phyloP scores from a whole-genome alignment of 2,329 filamentous ascomycete genomes.

The Cercospora citrullina region DNA sequence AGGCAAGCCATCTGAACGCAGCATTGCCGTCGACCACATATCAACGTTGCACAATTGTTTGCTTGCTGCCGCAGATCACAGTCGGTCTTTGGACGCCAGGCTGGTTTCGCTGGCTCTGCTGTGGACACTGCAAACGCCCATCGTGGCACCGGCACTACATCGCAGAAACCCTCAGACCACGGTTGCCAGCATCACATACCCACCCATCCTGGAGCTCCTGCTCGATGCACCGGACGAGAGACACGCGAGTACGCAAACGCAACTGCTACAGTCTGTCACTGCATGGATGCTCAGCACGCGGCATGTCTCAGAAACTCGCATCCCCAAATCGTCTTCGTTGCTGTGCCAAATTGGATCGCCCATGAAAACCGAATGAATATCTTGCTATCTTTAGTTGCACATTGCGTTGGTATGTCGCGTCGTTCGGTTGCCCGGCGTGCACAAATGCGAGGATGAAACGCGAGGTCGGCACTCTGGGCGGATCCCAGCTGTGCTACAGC shows the following conservation, averaged over 20 bases:
- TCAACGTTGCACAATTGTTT: conserved; percentile 29
- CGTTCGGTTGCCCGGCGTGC: conserved; percentile 23
- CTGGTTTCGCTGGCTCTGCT: conserved; percentile 16
- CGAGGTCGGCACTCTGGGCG: conserved; percentile 21
- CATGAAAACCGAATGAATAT: conserved; percentile 6
- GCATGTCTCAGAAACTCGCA: conserved; percentile 1
- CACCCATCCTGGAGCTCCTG: conserved; percentile 11
- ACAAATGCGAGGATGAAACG: conserved; percentile 27
- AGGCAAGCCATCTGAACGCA: conserved; percentile 22
- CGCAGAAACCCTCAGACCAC: neutral
- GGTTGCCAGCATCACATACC: conserved; percentile 6
- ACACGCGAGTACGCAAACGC: neutral
- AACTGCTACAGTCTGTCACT: conserved; percentile 2
- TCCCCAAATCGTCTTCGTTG: neutral
- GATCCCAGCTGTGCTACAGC: conserved; percentile 26
- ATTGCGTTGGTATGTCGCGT: conserved; percentile 12
- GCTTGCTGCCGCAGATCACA: conserved; percentile 24
- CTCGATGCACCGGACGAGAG: neutral
- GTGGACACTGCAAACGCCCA: conserved; percentile 25
- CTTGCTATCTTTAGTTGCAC: conserved; percentile 15
- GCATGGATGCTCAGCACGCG: neutral
- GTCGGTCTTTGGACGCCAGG: conserved; percentile 16
- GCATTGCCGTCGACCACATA: conserved; percentile 20
- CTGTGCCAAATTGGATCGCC: neutral
- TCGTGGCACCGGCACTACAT: conserved; percentile 22